Evolutionary conservation across 768 basidiomycete species (phyloP).

Genomic region (Tulasnella calospora): DNA sequence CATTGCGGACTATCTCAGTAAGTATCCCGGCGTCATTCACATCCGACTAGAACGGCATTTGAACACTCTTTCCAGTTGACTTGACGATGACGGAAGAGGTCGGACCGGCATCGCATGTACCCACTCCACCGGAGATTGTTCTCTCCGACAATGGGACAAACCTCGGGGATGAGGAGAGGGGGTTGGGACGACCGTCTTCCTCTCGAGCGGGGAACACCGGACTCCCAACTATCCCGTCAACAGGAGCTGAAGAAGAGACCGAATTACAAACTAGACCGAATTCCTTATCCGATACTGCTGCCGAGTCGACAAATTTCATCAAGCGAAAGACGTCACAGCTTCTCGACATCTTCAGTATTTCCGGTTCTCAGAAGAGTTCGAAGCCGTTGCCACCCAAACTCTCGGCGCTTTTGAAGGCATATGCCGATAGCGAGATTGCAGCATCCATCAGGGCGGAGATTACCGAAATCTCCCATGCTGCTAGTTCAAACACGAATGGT

Average conservation of each 20-base stretch:
- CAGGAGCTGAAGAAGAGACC: constrained; percentile 45
- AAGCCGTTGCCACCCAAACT: constrained; percentile 54
- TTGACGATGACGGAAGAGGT: constrained; percentile 54
- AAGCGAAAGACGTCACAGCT: constrained; percentile 71
- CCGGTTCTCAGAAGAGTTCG: constrained; percentile 34
- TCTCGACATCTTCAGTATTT: constrained; percentile 51
- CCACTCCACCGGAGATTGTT: constrained; percentile 24
- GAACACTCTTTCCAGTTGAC: constrained; percentile 49
- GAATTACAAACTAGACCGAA: constrained; percentile 49
- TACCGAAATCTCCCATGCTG: constrained; percentile 32
- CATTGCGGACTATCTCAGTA: constrained; percentile 93
- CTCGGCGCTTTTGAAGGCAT: constrained; percentile 65
- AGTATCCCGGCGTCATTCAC: constrained; percentile 35
- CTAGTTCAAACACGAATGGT: constrained; percentile 31
- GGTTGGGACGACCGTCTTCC: constrained; percentile 30
- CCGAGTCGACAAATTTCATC: constrained; percentile 42
- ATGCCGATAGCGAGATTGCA: constrained; percentile 62
- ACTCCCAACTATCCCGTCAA: constrained; percentile 37
- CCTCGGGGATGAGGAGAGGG: constrained; percentile 67
- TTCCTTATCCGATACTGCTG: constrained; percentile 40
- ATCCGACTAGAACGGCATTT: not conserved
- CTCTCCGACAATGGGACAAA: constrained; percentile 38
- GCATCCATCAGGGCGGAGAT: constrained; percentile 58
- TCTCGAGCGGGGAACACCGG: constrained; percentile 35
- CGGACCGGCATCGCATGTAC: constrained; percentile 33